A percentile compares a stretch with the other conserved stretches of the same genome.
Conservation (phyloP, 2,329 filamentous ascomycete species). For the Claviceps arundinis region DNA sequence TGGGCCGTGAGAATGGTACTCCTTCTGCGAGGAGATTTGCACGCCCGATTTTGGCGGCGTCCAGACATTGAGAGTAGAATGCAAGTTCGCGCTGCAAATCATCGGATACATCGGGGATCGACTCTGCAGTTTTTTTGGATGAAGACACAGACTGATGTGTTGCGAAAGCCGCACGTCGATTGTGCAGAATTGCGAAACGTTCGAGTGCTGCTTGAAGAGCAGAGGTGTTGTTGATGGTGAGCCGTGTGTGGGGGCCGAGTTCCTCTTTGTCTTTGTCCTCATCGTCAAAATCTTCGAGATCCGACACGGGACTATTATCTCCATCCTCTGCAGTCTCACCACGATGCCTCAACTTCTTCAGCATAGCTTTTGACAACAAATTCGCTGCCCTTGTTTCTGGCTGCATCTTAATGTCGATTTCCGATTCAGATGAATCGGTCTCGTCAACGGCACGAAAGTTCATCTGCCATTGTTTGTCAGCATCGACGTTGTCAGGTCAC, state of each 20-base stretch:
- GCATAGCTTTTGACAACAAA: constrained; percentile 15
- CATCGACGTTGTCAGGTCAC: too few species aligned
- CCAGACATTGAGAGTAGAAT: constrained; percentile 81
- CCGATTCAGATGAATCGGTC: constrained; percentile 52
- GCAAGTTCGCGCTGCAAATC: constrained; percentile 85
- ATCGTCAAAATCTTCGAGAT: constrained; percentile 64
- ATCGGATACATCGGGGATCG: constrained; percentile 75
- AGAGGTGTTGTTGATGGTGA: constrained; percentile 94
- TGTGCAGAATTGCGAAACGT: constrained; percentile 57
- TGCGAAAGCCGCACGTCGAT: constrained; percentile 60
- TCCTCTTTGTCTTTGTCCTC: constrained; percentile 61
- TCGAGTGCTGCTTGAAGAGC: constrained; percentile 70
- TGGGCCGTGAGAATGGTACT: constrained; percentile 73
- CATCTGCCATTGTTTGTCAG: neutral
- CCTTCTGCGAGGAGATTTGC: constrained; percentile 67
- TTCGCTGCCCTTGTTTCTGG: constrained; percentile 17
- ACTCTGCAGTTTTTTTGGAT: constrained; percentile 45
- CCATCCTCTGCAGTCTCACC: constrained; percentile 50
- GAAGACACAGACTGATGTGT: constrained; percentile 69
- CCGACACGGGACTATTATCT: constrained; percentile 79
- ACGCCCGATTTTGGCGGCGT: constrained; percentile 62
- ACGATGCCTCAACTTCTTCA: constrained; percentile 17
- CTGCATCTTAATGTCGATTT: constrained; percentile 66
- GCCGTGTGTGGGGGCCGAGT: constrained; percentile 75
- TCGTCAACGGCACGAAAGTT: constrained; percentile 46